A percentile compares a stretch with the other conserved stretches of the same genome.
phyloP scores from a whole-genome alignment of 73 alveolate species.

The Symbiodinium pilosum region DNA sequence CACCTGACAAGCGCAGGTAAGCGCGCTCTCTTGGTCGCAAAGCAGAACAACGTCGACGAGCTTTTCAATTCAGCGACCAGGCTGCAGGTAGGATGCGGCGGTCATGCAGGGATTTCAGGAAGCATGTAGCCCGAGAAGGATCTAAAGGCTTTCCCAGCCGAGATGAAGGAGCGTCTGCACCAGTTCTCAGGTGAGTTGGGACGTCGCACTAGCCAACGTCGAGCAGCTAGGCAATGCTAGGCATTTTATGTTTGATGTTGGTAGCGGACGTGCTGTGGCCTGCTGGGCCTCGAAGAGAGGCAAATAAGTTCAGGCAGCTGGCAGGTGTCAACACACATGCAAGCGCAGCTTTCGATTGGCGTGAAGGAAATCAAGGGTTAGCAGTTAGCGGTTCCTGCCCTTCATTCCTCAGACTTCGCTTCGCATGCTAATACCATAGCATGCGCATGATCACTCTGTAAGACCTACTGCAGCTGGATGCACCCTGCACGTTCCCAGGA shows the following conservation, averaged over 20 bases:
- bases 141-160: no score
- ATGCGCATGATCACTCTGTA: no score
- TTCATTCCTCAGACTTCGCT: no score
- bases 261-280: no score
- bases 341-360: no score
- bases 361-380: no score
- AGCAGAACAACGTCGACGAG: constrained; percentile 18
- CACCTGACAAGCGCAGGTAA: not conserved
- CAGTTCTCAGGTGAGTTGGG: not conserved
- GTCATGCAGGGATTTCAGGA: not conserved
- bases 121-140: not conserved
- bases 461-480: not conserved
- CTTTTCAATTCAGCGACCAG: not conserved
- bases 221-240: not conserved
- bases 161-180: not conserved
- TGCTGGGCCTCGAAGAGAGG: no score
- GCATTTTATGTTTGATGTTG: not conserved
- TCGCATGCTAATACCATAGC: no score
- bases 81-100: no score
- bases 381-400: no score
- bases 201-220: not conserved
- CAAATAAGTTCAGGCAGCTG: no score
- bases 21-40: constrained; percentile 8
- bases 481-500: not conserved
- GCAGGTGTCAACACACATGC: no score